A percentile compares a stretch with the other conserved stretches of the same genome.
Conservation (phyloP, 2,329 filamentous ascomycete genomes). For the Huntiella omanensis region DNA sequence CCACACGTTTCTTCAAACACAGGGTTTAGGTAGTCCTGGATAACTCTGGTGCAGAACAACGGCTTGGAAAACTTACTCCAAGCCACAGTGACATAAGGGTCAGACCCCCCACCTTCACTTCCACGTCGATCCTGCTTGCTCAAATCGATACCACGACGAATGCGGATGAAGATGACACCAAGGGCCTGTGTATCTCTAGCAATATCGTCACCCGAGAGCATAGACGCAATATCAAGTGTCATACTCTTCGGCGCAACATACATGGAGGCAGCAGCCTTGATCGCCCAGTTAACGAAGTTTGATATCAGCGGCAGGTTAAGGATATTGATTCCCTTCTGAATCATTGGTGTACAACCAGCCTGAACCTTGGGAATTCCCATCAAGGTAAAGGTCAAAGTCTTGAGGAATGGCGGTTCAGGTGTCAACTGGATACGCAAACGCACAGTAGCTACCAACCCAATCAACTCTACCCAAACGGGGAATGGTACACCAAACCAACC, state of each 20-base stretch:
- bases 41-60: constrained; percentile 92
- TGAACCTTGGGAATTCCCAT: constrained; percentile 85
- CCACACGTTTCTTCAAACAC: constrained; percentile 80
- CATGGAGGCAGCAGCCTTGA: constrained; percentile 68
- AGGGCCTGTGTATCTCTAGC: constrained; percentile 75
- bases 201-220: constrained; percentile 80
- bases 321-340: constrained; percentile 79
- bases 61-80: constrained; percentile 97
- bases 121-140: constrained; percentile 82
- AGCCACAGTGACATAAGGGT: constrained; percentile 85
- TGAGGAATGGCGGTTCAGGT: constrained; percentile 80
- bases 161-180: constrained; percentile 81
- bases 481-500: constrained; percentile 78
- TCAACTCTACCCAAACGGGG: constrained; percentile 78
- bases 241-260: constrained; percentile 91
- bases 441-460: constrained; percentile 74
- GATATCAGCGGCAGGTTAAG: constrained; percentile 83
- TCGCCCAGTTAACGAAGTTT: constrained; percentile 93
- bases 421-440: constrained; percentile 68
- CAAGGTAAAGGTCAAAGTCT: constrained; percentile 77
- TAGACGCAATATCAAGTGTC: constrained; percentile 76
- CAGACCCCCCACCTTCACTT: constrained; percentile 69
- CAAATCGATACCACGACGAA: constrained; percentile 69
- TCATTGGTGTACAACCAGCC: constrained; percentile 79
- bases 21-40: constrained; percentile 84